A percentile compares a stretch with the other conserved stretches of the same genome.
These are phyloP conservation scores for Stylosanthes scabra DNA, from an alignment of 331 rosid species.

Conservation along the genomic window DNA sequence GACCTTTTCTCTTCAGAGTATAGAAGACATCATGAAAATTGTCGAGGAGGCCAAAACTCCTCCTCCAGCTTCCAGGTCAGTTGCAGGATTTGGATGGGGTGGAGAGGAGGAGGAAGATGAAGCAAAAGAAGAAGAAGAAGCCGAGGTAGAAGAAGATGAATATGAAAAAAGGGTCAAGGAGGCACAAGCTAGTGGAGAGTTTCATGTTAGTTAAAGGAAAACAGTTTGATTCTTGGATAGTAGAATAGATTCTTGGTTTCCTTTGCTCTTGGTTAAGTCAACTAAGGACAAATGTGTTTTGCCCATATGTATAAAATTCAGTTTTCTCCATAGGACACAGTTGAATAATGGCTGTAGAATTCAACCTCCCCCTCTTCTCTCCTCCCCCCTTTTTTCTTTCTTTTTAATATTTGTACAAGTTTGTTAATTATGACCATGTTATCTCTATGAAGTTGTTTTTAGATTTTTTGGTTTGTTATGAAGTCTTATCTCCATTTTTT, in stretches of 20 bases:
- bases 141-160: constrained; percentile 66
- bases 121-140: constrained; percentile 46
- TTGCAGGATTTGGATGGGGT: constrained; percentile 84
- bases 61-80: constrained; percentile 57
- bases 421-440: constrained; percentile 34
- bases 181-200: constrained; percentile 82
- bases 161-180: constrained; percentile 86
- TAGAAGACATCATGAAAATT: constrained; percentile 81
- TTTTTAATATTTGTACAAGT: constrained; percentile 35
- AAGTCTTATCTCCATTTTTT: background rate
- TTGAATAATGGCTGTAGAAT: constrained; percentile 55
- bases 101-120: constrained; percentile 74
- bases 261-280: constrained; percentile 39
- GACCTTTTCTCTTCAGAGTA: constrained; percentile 78
- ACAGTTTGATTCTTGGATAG: constrained; percentile 36
- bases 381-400: background rate
- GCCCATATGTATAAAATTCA: constrained; percentile 49
- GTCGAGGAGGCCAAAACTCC: constrained; percentile 83
- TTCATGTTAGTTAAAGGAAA: constrained; percentile 47
- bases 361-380: no score
- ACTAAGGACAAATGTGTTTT: constrained; percentile 39
- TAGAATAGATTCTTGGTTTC: constrained; percentile 50
- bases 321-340: constrained; percentile 49
- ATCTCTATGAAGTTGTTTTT: constrained; percentile 31
- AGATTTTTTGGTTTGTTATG: background rate